Evolutionary conservation across 257 asterid species (phyloP).

Genomic region (Ligustrum vulgare): DNA sequence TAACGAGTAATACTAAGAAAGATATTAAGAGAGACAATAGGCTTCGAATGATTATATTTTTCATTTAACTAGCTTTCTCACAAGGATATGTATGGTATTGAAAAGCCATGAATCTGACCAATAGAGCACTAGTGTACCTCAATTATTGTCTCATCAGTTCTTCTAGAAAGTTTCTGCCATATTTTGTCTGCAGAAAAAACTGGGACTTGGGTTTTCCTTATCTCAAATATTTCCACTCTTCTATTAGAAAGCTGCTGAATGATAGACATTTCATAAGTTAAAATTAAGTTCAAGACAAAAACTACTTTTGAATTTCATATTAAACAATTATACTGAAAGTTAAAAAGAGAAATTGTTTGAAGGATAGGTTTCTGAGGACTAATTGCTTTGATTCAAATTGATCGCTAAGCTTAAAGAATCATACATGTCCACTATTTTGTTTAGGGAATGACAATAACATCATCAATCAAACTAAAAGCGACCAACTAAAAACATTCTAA

Average conservation of each 20-base stretch:
- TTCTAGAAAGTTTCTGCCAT: slow-evolving; percentile 59
- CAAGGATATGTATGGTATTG: not conserved
- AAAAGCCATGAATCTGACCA: not conserved
- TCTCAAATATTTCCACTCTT: slow-evolving; percentile 67
- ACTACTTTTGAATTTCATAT: not conserved
- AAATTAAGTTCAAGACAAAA: slow-evolving; percentile 11
- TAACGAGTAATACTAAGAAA: not conserved
- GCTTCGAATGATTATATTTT: not conserved
- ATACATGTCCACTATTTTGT: not conserved
- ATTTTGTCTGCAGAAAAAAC: slow-evolving; percentile 51
- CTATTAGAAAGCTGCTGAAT: slow-evolving; percentile 66
- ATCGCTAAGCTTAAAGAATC: too few relatives aligned
- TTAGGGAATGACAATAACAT: not conserved
- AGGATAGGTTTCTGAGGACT: not conserved
- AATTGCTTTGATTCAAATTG: not conserved
- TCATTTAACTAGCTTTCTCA: not conserved
- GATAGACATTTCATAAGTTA: not conserved
- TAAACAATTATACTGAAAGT: slow-evolving; percentile 8
- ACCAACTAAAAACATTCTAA: not conserved
- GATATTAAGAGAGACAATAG: too few relatives aligned
- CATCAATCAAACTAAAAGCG: not conserved
- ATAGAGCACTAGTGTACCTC: slow-evolving; percentile 46
- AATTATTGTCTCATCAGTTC: slow-evolving; percentile 49
- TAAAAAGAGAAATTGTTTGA: not conserved
- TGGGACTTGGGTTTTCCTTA: slow-evolving; percentile 34